Evolutionary conservation across 2,329 filamentous ascomycete genomes (phyloP).

Genomic region (Penicillium rolfsii): DNA sequence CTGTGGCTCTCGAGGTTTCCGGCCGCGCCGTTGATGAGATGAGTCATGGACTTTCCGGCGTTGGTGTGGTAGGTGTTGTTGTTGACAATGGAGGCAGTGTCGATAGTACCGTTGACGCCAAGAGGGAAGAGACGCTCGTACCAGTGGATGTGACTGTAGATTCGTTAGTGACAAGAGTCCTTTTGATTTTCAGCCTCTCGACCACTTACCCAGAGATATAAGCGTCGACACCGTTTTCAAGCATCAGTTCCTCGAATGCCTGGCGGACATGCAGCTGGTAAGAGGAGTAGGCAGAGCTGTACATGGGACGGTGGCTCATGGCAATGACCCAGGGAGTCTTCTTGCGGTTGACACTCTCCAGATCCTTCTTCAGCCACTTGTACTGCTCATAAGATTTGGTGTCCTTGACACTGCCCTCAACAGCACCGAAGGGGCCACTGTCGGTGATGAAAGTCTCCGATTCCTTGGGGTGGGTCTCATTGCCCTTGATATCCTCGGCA

Average conservation of each 20-base stretch:
- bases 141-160: conserved; percentile 51
- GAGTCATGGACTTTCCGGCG: conserved; percentile 53
- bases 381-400: conserved; percentile 53
- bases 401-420: conserved; percentile 46
- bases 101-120: conserved; percentile 46
- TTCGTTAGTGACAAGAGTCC: background rate
- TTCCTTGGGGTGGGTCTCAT: conserved; percentile 47
- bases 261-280: conserved; percentile 51
- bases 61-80: conserved; percentile 56
- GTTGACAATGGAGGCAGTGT: conserved; percentile 47
- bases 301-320: conserved; percentile 56
- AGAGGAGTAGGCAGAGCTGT: conserved; percentile 48
- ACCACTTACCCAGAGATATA: conserved; percentile 47
- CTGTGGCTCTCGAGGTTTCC: conserved; percentile 58
- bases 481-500: conserved; percentile 46
- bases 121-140: conserved; percentile 51
- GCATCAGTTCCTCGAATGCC: conserved; percentile 52
- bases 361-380: conserved; percentile 43
- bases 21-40: conserved; percentile 58
- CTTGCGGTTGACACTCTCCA: conserved; percentile 49
- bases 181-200: background rate
- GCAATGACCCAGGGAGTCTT: conserved; percentile 57
- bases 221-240: conserved; percentile 52
- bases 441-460: conserved; percentile 54
- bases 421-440: conserved; percentile 53